Evolutionary conservation across 129 eudicot genomes (phyloP), one percentile per base, ranked within the genome.

Genomic region (Arctium lappa): DNA sequence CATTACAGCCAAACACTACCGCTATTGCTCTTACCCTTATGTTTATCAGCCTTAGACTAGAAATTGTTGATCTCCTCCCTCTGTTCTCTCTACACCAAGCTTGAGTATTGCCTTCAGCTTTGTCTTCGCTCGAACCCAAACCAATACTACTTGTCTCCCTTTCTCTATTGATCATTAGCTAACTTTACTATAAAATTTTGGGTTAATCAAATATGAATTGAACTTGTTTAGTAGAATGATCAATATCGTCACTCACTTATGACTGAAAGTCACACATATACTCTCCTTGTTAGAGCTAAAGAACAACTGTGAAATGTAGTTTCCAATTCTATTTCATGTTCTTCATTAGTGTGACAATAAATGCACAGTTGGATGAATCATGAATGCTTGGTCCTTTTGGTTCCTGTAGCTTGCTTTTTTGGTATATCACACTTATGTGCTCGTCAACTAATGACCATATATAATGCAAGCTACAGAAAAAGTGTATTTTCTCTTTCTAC

Each of bases 391-490:
- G 30, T 80, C 1, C 9, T 29, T 5, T 40, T 22, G n/a, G 22
- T 13, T 9, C n/a, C 78, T 16, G 18, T 44, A 66, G 0, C 12
- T 66, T 66, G 34, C 73, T 44, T 6, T 69, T 8, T 16, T 42
- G 16, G 3, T 34, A 16, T 71, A 53, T 38, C 62, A 3, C 63
- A 37, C 60, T 72, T 11, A 33, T 29, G 22, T 73, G n/a, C 39
- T 13, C 48, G 4, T 79, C 30, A 69, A 42, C 81, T 1, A 16
- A 71, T 72, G 86, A 30, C 9, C 12, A 38, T 84, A 36, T 77
- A 89, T 89, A 90, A 84, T 85, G 73, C 81, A 46, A 63, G 85
- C 76, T 80, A 79, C 44, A 84, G 83, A 81, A 84, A 73, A 81
- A 86, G 84, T 74, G 22, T 81, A 33, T 76, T 84, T 85, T 93